Conservation (phyloP, 352 stramenopile genomes). For the Pythium periplocum region DNA sequence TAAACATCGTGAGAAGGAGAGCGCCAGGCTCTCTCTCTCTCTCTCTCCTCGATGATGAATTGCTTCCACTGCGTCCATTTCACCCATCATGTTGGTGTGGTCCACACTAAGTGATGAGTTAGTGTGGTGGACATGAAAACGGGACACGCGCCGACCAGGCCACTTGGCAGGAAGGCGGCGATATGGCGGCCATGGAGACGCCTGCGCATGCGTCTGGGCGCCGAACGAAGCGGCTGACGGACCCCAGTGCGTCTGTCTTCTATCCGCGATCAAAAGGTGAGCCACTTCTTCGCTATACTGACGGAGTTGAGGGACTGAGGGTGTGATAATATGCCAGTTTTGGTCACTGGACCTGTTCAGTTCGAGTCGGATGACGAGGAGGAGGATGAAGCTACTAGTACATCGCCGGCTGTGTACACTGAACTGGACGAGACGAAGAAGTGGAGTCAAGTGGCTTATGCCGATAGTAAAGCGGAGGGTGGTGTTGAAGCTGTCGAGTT, state of each 20-base stretch:
- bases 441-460: too few species aligned
- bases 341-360: conserved; percentile 5
- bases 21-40: too few species aligned
- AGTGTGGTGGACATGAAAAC: too few species aligned
- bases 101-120: too few species aligned
- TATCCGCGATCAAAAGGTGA: conserved; percentile 3
- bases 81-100: too few species aligned
- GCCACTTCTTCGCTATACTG: not conserved
- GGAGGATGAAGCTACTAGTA: not conserved
- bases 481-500: conserved; percentile 4
- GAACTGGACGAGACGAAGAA: too few species aligned
- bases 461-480: not conserved
- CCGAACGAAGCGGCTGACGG: not conserved
- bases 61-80: too few species aligned
- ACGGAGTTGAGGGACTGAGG: too few species aligned
- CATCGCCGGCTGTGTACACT: too few species aligned
- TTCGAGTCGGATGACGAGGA: conserved; percentile 17
- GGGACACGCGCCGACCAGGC: not conserved
- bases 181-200: not conserved
- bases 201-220: not conserved
- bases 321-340: not conserved
- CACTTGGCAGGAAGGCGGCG: not conserved
- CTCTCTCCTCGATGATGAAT: too few species aligned
- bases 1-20: too few species aligned
- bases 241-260: conserved; percentile 1